A percentile compares a stretch with the other conserved stretches of the same genome.
phyloP scores from a whole-genome alignment of 1,284 basidiomycete species.

The Athelia psychrophila region DNA sequence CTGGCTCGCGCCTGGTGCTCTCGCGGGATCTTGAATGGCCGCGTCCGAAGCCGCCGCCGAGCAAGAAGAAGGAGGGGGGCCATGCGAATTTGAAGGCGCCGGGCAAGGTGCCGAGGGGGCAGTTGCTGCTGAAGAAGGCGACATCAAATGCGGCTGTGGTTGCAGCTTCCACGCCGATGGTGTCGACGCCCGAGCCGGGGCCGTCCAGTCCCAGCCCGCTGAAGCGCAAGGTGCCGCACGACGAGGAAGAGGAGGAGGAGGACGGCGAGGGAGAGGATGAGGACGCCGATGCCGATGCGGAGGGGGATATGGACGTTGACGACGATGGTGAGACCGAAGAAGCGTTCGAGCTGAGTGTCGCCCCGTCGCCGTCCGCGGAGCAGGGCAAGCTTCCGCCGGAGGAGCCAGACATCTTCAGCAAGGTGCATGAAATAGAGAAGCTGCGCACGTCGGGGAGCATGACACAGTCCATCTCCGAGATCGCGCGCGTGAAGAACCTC shows the following conservation, averaged over 20 bases:
- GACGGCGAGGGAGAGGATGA: constrained; percentile 51
- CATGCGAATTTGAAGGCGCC: constrained; percentile 52
- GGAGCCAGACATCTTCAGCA: constrained; percentile 70
- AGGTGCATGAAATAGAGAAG: constrained; percentile 99
- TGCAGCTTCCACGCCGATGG: constrained; percentile 45
- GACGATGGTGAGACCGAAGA: constrained; percentile 56
- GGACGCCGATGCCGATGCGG: constrained; percentile 43
- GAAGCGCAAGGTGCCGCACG: constrained; percentile 62
- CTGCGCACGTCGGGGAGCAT: constrained; percentile 96
- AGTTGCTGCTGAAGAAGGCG: constrained; percentile 71
- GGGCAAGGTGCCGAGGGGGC: constrained; percentile 54
- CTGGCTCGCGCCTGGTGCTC: constrained; percentile 82
- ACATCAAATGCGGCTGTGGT: constrained; percentile 66
- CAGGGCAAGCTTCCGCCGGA: constrained; percentile 30
- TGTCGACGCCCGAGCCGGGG: constrained; percentile 26
- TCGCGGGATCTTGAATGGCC: constrained; percentile 94
- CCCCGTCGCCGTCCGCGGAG: constrained; percentile 18
- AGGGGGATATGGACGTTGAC: constrained; percentile 57
- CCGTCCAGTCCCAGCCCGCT: constrained; percentile 57
- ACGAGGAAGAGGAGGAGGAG: constrained; percentile 56
- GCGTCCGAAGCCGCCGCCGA: constrained; percentile 72
- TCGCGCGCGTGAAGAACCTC: constrained; percentile 97
- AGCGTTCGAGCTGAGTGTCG: constrained; percentile 50
- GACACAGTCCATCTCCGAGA: constrained; percentile 98
- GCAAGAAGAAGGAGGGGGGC: constrained; percentile 48